Percentiles rank a stretch among this genome's conserved stretches.
phyloP scores from a whole-genome alignment of 2,329 filamentous ascomycete species.

The Talaromyces verruculosus region DNA sequence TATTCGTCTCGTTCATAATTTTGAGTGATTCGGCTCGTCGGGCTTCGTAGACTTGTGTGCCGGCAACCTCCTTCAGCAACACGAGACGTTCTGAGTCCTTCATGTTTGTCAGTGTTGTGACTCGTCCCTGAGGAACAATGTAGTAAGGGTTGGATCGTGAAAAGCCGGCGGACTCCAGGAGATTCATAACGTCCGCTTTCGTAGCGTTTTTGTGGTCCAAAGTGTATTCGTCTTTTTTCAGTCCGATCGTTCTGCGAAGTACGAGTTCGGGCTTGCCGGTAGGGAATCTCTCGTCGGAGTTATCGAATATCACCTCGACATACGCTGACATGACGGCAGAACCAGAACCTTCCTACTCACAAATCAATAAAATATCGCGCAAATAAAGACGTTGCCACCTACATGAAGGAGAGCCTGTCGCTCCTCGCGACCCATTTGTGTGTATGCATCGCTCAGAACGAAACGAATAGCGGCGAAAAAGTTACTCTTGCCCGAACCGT shows the following conservation, averaged over 20 bases:
- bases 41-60: conserved; percentile 94
- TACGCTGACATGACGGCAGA: conserved; percentile 99
- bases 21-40: conserved; percentile 87
- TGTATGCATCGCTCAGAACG: conserved; percentile 96
- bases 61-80: conserved; percentile 94
- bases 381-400: conserved; percentile 27
- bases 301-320: conserved; percentile 98
- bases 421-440: conserved; percentile 92
- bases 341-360: conserved; percentile 76
- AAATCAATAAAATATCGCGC: conserved; percentile 18
- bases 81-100: conserved; percentile 89
- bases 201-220: conserved; percentile 96
- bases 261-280: conserved; percentile 89
- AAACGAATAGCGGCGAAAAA: conserved; percentile 99
- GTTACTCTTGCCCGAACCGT: conserved; percentile 98
- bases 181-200: conserved; percentile 89
- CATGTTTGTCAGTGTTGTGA: conserved; percentile 97
- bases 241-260: conserved; percentile 87
- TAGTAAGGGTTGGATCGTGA: conserved; percentile 98
- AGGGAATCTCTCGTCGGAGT: conserved; percentile 90
- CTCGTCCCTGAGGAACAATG: conserved; percentile 95
- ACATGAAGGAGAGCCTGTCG: conserved; percentile 89
- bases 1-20: conserved; percentile 95
- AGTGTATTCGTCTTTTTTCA: conserved; percentile 98
- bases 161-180: conserved; percentile 93